Percentiles rank a stretch among this genome's conserved stretches.
phyloP scores from a whole-genome alignment of 208 protist genomes.

The Leishmania braziliensis region DNA sequence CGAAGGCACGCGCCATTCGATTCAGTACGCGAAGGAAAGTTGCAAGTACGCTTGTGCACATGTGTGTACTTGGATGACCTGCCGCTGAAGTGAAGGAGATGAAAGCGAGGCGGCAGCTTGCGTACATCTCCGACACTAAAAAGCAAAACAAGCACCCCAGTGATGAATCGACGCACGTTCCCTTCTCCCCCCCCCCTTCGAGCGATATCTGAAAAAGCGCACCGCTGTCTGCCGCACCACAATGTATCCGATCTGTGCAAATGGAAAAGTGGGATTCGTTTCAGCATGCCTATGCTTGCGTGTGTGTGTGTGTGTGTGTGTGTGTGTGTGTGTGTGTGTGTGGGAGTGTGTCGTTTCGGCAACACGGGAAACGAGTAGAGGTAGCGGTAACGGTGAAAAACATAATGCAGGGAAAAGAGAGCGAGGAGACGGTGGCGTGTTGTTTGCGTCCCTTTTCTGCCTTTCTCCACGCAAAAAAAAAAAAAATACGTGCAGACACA shows the following conservation, averaged over 20 bases:
- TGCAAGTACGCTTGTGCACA: background rate
- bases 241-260: background rate
- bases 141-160: background rate
- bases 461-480: background rate
- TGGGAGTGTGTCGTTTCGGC: background rate
- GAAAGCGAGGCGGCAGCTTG: background rate
- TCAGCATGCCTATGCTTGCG: background rate
- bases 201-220: background rate
- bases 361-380: background rate
- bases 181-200: background rate
- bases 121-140: background rate
- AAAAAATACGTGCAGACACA: background rate
- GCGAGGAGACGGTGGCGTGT: background rate
- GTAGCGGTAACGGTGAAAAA: background rate
- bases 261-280: background rate
- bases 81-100: background rate
- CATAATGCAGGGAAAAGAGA: background rate
- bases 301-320: conserved; percentile 3
- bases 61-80: background rate
- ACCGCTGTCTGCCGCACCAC: background rate
- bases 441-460: background rate
- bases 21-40: background rate
- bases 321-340: conserved; percentile 6
- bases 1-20: background rate
- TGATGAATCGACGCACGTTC: background rate